These are phyloP conservation scores for Aspergillus sp. DNA, from an alignment of 2,329 filamentous ascomycete genomes.

Conservation along the genomic window DNA sequence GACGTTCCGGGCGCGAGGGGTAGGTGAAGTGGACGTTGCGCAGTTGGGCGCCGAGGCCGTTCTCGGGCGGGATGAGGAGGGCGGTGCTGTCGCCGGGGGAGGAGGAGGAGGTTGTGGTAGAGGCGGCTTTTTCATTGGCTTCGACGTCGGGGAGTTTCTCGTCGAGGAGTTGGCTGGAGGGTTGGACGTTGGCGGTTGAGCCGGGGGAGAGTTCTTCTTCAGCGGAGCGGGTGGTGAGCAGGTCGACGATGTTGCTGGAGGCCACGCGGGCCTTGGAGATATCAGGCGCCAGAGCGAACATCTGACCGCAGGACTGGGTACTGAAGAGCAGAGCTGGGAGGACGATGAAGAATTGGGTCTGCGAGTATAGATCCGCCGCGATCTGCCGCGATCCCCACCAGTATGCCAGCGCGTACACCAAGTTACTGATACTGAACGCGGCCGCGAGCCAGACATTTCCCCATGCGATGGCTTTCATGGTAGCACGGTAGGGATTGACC, in stretches of 20 bases:
- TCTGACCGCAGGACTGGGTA: conserved; percentile 65
- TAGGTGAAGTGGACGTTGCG: conserved; percentile 59
- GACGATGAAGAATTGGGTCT: conserved; percentile 66
- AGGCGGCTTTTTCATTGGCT: conserved; percentile 8
- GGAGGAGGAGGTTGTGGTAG: not conserved
- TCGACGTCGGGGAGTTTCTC: conserved; percentile 23
- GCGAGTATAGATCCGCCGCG: conserved; percentile 56
- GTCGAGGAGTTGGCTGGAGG: conserved; percentile 11
- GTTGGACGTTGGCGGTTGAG: conserved; percentile 6
- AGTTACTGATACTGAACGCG: conserved; percentile 46
- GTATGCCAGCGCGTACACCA: conserved; percentile 68
- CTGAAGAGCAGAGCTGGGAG: conserved; percentile 63
- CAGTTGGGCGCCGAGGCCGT: conserved; percentile 48
- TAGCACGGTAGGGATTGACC: conserved; percentile 41
- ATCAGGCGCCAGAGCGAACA: conserved; percentile 68
- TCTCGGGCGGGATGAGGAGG: conserved; percentile 7
- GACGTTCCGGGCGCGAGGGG: conserved; percentile 53
- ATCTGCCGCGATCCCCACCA: conserved; percentile 72
- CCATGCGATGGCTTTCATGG: conserved; percentile 40
- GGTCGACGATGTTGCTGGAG: conserved; percentile 48
- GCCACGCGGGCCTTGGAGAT: conserved; percentile 59
- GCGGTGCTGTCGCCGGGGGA: not conserved
- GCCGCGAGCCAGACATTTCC: conserved; percentile 40
- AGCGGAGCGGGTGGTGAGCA: conserved; percentile 28
- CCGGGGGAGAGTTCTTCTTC: conserved; percentile 17